Base-by-base conservation (phyloP, 2,329 filamentous ascomycete species). In the Aureobasidium zeae region DNA sequence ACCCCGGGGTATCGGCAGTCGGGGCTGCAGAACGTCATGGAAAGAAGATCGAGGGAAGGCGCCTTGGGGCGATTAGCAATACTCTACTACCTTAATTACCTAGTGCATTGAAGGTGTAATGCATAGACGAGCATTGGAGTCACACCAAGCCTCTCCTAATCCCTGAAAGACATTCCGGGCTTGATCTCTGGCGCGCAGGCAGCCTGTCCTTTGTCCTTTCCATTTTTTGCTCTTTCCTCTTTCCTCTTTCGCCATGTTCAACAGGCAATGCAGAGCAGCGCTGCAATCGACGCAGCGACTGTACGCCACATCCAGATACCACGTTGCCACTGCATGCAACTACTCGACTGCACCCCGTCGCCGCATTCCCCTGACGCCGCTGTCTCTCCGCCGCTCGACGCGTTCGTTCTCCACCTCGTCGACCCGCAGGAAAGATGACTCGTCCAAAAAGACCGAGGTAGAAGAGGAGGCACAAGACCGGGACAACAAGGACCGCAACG, bases 241-340 rank as follows among this genome's bases (percentile, higher is more conserved):
- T 12, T 5, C 16, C 11, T 4, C n/a, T 19, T n/a, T 15, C 38
- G 28, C 12, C 46, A 50, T 50, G 48, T 45, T 48, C 63, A 74
- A 72, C 53, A 63, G 79, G 57, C 73, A 75, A 64, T 81, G 76
- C 76, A 73, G 76, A 67, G 66, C 69, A 63, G 74, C 72, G 53
- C 66, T 60, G 47, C 51, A 55, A 22, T 53, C 58, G 22, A 52
- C 54, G 24, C 51, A 53, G 29, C 49, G 56, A 47, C 51, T 56
- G 38, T 58, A 55, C 45, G 53, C 49, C 44, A 52, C 54, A 4
- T 44, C 47, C 3, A 49, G 50, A 48, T 48, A 51, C 36, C 53
- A 55, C 37, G 45, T 53, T 50, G 42, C 47, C 51, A 22, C 38
- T 38, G 33, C 48, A 16, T 33, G 12, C 44, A 22, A 20, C 44